Percentiles rank a stretch among this genome's conserved stretches.
These are phyloP conservation scores for Thraustochytrium sp. DNA, from an alignment of 352 stramenopile species.

Conservation along the genomic window DNA sequence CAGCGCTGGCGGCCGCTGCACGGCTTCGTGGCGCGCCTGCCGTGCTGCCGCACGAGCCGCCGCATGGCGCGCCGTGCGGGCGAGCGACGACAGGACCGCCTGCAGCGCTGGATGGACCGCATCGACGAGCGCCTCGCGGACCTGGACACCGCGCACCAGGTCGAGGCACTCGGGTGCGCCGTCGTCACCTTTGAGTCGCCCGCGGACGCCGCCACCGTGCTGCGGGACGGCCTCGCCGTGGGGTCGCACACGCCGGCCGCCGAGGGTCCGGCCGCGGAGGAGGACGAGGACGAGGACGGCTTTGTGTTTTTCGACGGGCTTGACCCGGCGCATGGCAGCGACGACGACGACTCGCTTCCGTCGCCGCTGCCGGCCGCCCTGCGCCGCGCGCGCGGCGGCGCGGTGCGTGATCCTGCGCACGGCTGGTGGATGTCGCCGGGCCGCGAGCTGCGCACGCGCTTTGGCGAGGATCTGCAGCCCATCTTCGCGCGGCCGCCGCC, in stretches of 20 bases:
- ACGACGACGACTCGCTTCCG: background rate
- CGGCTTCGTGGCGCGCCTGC: background rate
- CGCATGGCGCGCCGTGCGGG: background rate
- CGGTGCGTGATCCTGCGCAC: background rate
- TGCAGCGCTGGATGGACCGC: background rate
- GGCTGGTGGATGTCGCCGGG: background rate
- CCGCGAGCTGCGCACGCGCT: background rate
- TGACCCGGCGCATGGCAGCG: background rate
- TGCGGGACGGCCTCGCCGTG: background rate
- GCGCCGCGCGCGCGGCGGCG: background rate
- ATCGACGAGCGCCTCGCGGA: background rate
- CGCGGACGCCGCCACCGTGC: background rate
- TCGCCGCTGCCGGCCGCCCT: background rate
- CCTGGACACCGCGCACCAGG: background rate
- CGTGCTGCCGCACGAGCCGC: background rate
- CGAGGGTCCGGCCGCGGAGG: background rate
- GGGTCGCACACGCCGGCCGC: background rate
- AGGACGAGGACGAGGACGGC: constrained; percentile 11
- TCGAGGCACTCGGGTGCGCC: constrained; percentile 9
- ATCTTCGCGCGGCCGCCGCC: constrained; percentile 11
- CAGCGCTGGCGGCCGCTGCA: background rate
- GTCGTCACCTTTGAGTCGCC: constrained; percentile 18
- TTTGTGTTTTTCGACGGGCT: background rate
- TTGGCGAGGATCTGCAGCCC: constrained; percentile 3
- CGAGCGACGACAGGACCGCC: background rate